Evolutionary conservation across 2,329 filamentous ascomycete genomes (phyloP), one percentile per base, ranked within the genome.

Genomic region (Aureobasidium vineae): DNA sequence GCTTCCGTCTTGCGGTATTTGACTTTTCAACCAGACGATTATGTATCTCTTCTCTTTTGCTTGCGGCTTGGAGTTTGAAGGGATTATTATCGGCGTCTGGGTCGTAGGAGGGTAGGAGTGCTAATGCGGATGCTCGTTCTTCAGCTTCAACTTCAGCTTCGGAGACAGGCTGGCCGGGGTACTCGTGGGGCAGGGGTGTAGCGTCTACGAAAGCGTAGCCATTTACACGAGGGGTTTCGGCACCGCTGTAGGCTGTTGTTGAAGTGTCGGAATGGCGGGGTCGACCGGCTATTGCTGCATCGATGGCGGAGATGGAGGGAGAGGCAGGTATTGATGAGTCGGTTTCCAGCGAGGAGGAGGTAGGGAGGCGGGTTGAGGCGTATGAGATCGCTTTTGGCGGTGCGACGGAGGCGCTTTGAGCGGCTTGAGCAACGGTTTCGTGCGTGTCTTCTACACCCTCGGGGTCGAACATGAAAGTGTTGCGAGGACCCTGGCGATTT

Each of bases 181-280:
- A 1, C 64, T 88, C 78, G 10, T 72, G 89, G 82, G 70, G 70
- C 72, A 69, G 83, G 0, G 85, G 84, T 47, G 90, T 90, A 66
- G 96, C 92, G 71, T 97, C 92, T 41, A 99, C 93, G 77, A 97
- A 98, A 0, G 92, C 86, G 76, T 97, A 99, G 1, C 95, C 95
- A 69, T 96, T 96, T 0, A 98, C 91, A 2, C 91, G 85, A 0
- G 94, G 95, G 0, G 94, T 98, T 76, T 96, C 92, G 67, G 83
- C 84, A 19, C 88, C 90, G 1, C 82, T 82, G 68, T 81, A 85
- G 2, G 83, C 83, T 11, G 80, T 57, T 3, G 33, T 36, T 13
- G 33, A 15, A 50, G 61, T 19, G 63, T 68, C n/a, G 50, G 82
- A 84, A 2, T 82, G 79, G 10, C 86, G 84, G 5, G 89, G 86